Percentiles rank a stretch among this genome's conserved stretches.
Evolutionary conservation across 108 stramenopile species (phyloP).

Genomic region (Asterionellopsis glacialis): DNA sequence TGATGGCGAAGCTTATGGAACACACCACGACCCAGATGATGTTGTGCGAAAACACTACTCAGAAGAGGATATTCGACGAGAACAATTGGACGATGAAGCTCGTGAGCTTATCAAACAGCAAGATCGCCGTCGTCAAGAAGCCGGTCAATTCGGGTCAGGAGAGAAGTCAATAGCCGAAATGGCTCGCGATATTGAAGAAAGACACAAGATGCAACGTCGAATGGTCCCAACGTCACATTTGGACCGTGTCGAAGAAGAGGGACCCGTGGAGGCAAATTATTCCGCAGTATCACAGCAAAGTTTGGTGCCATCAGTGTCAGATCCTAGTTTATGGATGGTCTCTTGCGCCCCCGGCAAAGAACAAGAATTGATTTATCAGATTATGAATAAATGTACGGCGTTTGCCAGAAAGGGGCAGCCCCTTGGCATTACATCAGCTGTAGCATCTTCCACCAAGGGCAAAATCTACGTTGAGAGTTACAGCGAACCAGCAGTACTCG

Average conservation of each 20-base stretch:
- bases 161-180: slow-evolving; percentile 62
- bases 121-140: slow-evolving; percentile 77
- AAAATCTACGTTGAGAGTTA: slow-evolving; percentile 92
- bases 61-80: slow-evolving; percentile 64
- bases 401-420: slow-evolving; percentile 77
- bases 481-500: slow-evolving; percentile 86
- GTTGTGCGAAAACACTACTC: slow-evolving; percentile 69
- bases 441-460: slow-evolving; percentile 86
- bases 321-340: slow-evolving; percentile 94
- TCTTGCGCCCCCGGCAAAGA: slow-evolving; percentile 87
- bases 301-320: slow-evolving; percentile 86
- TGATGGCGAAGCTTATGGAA: slow-evolving; percentile 50
- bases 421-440: slow-evolving; percentile 79
- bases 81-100: slow-evolving; percentile 86
- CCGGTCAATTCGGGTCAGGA: slow-evolving; percentile 38
- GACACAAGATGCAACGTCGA: slow-evolving; percentile 69
- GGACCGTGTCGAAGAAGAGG: slow-evolving; percentile 37
- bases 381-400: slow-evolving; percentile 94
- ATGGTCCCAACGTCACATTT: slow-evolving; percentile 37
- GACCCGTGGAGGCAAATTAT: slow-evolving; percentile 37
- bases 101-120: slow-evolving; percentile 77
- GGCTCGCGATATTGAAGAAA: slow-evolving; percentile 80
- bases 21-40: slow-evolving; percentile 64
- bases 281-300: slow-evolving; percentile 88
- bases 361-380: slow-evolving; percentile 80